Percentiles rank a stretch among this genome's conserved stretches.
Conservation (phyloP, 2,329 filamentous ascomycete genomes). For the Penicillium sp. region DNA sequence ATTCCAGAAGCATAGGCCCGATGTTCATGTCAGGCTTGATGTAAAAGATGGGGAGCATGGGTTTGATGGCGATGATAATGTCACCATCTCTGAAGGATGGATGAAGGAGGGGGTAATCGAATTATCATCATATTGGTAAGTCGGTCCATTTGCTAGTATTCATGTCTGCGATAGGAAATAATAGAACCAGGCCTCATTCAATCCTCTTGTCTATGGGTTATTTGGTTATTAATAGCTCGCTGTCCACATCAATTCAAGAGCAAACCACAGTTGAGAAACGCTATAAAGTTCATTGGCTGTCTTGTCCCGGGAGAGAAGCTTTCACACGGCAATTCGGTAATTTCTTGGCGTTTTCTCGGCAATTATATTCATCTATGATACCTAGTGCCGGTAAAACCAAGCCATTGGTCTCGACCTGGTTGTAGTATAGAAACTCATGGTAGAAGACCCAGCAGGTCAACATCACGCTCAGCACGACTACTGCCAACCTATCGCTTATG, state of each 20-base stretch:
- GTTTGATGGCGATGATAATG: background rate
- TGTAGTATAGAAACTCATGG: background rate
- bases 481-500: background rate
- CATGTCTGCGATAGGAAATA: background rate
- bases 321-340: background rate
- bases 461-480: background rate
- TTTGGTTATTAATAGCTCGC: background rate
- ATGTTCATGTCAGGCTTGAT: constrained; percentile 3
- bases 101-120: constrained; percentile 1
- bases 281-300: background rate
- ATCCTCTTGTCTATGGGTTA: background rate
- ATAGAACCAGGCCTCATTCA: background rate
- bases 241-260: background rate
- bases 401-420: background rate
- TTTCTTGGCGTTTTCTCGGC: background rate
- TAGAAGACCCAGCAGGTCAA: background rate
- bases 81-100: constrained; percentile 1
- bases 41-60: constrained; percentile 1
- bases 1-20: background rate
- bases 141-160: background rate
- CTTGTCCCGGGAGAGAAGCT: background rate
- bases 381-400: background rate
- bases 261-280: background rate
- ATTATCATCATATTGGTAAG: background rate
- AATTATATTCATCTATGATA: background rate